phyloP scores from a whole-genome alignment of 1,284 basidiomycete genomes.

The Pseudozyma tsukubaensis region DNA sequence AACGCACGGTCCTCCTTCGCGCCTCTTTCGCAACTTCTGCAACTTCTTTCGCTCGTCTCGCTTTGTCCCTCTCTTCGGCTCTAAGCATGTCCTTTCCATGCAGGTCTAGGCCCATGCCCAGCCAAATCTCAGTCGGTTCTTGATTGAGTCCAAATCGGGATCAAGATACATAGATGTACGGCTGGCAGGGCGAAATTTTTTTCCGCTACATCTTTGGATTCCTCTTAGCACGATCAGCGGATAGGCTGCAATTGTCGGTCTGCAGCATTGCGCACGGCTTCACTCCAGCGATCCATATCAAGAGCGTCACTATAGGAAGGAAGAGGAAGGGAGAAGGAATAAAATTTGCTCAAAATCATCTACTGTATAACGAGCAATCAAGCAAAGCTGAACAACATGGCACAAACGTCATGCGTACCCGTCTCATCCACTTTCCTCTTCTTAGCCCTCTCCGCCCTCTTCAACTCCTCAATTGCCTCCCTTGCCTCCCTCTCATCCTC shows the following conservation, averaged over 20 bases:
- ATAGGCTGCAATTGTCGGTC: too few relatives aligned
- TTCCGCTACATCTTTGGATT: too few relatives aligned
- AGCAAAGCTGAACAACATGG: slow-evolving; percentile 45
- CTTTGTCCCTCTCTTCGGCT: background rate
- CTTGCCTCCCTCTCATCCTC: slow-evolving; percentile 42
- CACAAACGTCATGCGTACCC: slow-evolving; percentile 43
- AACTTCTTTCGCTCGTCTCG: too few relatives aligned
- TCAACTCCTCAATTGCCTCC: slow-evolving; percentile 45
- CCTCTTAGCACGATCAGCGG: too few relatives aligned
- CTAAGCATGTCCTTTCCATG: background rate
- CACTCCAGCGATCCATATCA: too few relatives aligned
- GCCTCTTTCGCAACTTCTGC: too few relatives aligned
- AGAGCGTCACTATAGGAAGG: too few relatives aligned
- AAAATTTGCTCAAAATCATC: background rate
- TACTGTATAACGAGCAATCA: background rate
- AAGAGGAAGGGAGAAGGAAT: background rate
- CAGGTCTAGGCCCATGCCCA: too few relatives aligned
- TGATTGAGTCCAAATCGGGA: too few relatives aligned
- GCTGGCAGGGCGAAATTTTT: too few relatives aligned
- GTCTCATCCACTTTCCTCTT: slow-evolving; percentile 46
- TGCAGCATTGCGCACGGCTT: background rate
- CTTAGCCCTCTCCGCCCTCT: slow-evolving; percentile 40
- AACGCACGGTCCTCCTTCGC: slow-evolving; percentile 8
- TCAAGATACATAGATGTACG: too few relatives aligned
- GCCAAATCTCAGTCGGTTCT: too few relatives aligned